These are phyloP conservation scores for Drechslera avenae DNA, from an alignment of 2,329 filamentous ascomycete genomes.

Conservation along the genomic window DNA sequence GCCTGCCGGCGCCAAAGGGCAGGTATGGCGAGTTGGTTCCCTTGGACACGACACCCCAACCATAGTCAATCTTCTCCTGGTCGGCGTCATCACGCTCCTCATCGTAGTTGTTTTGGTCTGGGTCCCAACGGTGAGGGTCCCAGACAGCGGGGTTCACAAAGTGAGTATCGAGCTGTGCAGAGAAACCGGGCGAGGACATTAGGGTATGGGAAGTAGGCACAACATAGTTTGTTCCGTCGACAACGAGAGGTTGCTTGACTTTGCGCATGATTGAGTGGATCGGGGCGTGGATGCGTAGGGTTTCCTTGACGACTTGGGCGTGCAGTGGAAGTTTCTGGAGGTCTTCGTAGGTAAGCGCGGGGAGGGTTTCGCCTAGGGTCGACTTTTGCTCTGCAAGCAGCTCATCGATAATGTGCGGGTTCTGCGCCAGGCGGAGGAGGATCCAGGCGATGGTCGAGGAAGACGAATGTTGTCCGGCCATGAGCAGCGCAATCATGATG, in stretches of 20 bases:
- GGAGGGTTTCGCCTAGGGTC: conserved; percentile 74
- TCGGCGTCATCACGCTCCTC: conserved; percentile 62
- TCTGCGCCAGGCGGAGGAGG: conserved; percentile 76
- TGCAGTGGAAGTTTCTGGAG: conserved; percentile 81
- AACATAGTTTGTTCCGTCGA: conserved; percentile 81
- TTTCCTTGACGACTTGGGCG: conserved; percentile 86
- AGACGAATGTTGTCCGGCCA: conserved; percentile 90
- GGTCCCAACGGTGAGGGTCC: conserved; percentile 91
- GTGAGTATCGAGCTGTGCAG: conserved; percentile 70
- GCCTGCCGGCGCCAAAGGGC: conserved; percentile 89
- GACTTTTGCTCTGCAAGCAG: conserved; percentile 81
- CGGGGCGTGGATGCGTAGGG: conserved; percentile 85
- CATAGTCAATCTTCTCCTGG: conserved; percentile 82
- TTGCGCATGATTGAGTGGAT: conserved; percentile 95
- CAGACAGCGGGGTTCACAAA: conserved; percentile 84
- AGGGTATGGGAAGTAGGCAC: conserved; percentile 82
- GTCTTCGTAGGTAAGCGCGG: conserved; percentile 75
- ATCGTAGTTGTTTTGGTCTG: conserved; percentile 58
- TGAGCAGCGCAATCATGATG: conserved; percentile 92
- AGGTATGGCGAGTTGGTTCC: conserved; percentile 88
- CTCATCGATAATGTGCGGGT: conserved; percentile 78
- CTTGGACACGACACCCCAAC: conserved; percentile 91
- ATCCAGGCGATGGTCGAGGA: conserved; percentile 87
- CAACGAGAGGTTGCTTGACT: conserved; percentile 84
- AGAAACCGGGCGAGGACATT: conserved; percentile 83